A percentile compares a stretch with the other conserved stretches of the same genome.
These are phyloP conservation scores for Tubosaeta brunneosetosa DNA, from an alignment of 768 basidiomycete genomes.

Conservation along the genomic window DNA sequence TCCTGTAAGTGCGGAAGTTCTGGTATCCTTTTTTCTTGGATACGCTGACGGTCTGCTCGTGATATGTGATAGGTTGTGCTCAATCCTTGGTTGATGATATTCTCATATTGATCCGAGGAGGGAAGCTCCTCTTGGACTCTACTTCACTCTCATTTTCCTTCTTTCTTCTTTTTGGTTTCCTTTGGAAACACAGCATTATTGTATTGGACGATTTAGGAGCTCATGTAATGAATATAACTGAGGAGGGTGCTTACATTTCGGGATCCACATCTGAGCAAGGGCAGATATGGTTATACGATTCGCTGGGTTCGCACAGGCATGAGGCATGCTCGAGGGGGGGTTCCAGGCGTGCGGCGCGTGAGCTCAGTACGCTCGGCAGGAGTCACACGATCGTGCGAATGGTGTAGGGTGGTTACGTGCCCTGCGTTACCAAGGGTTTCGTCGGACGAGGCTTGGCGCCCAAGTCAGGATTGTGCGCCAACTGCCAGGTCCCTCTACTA, in stretches of 20 bases:
- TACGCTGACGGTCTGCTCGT: background rate
- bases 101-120: conserved; percentile 43
- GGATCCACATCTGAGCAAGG: background rate
- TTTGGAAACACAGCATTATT: background rate
- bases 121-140: background rate
- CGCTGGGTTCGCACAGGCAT: background rate
- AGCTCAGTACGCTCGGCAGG: background rate
- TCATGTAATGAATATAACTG: background rate
- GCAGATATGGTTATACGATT: background rate
- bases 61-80: conserved; percentile 55
- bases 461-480: background rate
- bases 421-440: background rate
- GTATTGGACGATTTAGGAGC: background rate
- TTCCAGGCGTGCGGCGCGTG: background rate
- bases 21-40: background rate
- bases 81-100: conserved; percentile 88
- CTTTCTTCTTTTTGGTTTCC: background rate
- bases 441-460: background rate
- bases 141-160: background rate
- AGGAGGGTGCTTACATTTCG: background rate
- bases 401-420: background rate
- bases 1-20: conserved; percentile 45
- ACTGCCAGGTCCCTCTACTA: background rate
- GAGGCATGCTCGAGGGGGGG: background rate
- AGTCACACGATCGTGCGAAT: background rate